These are phyloP conservation scores for Mycena rebaudengoi DNA, from an alignment of 768 basidiomycete genomes.

Conservation along the genomic window DNA sequence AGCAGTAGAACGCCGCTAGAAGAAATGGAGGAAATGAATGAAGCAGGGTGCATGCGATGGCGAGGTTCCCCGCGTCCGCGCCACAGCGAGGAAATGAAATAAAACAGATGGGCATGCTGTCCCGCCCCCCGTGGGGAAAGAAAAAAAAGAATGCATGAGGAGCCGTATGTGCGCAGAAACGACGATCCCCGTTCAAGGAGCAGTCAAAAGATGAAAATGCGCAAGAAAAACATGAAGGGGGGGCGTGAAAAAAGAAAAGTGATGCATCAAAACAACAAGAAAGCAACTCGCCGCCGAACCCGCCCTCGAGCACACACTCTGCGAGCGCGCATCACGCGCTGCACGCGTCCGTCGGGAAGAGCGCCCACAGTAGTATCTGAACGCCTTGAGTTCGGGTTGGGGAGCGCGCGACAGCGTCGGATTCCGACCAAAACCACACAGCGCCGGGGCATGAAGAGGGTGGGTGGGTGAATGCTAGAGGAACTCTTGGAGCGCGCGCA, in stretches of 20 bases:
- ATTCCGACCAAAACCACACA: conserved; percentile 67
- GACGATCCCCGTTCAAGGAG: too few relatives aligned
- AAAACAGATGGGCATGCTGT: too few relatives aligned
- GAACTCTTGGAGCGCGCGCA: conserved; percentile 68
- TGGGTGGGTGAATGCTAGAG: conserved; percentile 74
- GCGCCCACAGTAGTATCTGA: conserved; percentile 1
- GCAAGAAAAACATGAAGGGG: neutral
- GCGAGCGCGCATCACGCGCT: conserved; percentile 75
- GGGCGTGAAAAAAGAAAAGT: neutral
- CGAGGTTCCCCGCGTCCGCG: too few relatives aligned
- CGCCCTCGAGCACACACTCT: conserved; percentile 63
- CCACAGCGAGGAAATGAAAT: too few relatives aligned
- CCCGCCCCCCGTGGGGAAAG: too few relatives aligned
- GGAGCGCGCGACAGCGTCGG: conserved; percentile 59
- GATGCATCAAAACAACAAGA: neutral
- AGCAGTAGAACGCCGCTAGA: too few relatives aligned
- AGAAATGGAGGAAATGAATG: too few relatives aligned
- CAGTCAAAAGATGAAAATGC: neutral
- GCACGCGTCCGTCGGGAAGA: conserved; percentile 54
- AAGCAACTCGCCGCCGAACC: conserved; percentile 55
- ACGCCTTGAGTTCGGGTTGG: too few relatives aligned
- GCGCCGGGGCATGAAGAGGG: conserved; percentile 58
- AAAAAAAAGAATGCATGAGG: too few relatives aligned
- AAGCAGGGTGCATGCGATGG: too few relatives aligned
- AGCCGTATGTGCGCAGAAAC: too few relatives aligned